A percentile compares a stretch with the other conserved stretches of the same genome.
Evolutionary conservation across 352 stramenopile species (phyloP).

Genomic region (Phytopythium helicoides): DNA sequence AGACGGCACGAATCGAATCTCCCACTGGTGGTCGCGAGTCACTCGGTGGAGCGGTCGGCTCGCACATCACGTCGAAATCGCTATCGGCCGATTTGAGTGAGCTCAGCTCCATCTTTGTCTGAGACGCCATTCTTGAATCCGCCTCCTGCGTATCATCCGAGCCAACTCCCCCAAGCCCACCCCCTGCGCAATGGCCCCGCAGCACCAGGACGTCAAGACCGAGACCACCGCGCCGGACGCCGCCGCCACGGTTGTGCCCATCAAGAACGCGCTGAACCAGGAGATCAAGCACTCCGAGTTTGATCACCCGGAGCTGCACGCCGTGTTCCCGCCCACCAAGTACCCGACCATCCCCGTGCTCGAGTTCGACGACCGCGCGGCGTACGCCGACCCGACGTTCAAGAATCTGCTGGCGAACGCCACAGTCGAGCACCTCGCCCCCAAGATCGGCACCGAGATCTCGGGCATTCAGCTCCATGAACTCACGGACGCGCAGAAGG

Average conservation of each 20-base stretch:
- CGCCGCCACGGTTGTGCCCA: slow-evolving; percentile 4
- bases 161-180: not conserved
- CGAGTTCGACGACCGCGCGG: slow-evolving; percentile 19
- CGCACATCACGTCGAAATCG: too few relatives aligned
- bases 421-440: slow-evolving; percentile 13
- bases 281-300: slow-evolving; percentile 17
- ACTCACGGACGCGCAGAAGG: slow-evolving; percentile 8
- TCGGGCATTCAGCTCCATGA: slow-evolving; percentile 9
- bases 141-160: not conserved
- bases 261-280: slow-evolving; percentile 24
- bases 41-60: too few relatives aligned
- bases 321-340: slow-evolving; percentile 24
- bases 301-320: slow-evolving; percentile 19
- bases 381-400: slow-evolving; percentile 30
- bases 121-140: slow-evolving; percentile 2
- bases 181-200: slow-evolving; percentile 12
- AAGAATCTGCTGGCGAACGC: slow-evolving; percentile 26
- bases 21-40: too few relatives aligned
- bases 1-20: too few relatives aligned
- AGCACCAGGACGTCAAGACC: slow-evolving; percentile 16
- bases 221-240: slow-evolving; percentile 3
- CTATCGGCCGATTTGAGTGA: too few relatives aligned
- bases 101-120: too few relatives aligned
- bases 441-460: slow-evolving; percentile 26
- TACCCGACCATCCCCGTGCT: slow-evolving; percentile 30